Base-by-base conservation (phyloP, 2,329 filamentous ascomycete species). In the Rugonectria rugulosa region DNA sequence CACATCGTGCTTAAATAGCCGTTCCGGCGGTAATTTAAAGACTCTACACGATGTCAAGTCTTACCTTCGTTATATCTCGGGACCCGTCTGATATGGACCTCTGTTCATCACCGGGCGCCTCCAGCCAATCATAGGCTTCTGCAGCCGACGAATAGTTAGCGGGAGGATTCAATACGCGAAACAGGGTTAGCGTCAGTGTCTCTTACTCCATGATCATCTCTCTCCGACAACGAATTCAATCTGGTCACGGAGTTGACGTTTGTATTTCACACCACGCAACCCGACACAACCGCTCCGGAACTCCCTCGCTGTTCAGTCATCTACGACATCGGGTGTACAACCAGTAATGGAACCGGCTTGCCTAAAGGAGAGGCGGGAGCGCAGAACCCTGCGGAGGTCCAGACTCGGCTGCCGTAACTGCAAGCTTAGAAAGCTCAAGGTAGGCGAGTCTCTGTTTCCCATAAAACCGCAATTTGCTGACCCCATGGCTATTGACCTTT, bases 391-490 rank as follows among this genome's bases (percentile, higher is more conserved):
- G 34, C 53, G 69, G 26, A 74, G 77, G 53, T 81, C 79, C 14
- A 73, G 77, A 65, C 72, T 69, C 56, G 79, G 80, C 27, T 82
- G 80, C 48, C 74, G 77, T 10, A 82, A 81, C 60, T 82, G 80
- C 68, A 81, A 81, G 64, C 72, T 81, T 5, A 63, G 80, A 55
- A 80, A 80, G 59, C 56, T 82, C 49, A 82, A 81, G 72, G 79
- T 79, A 20, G 3, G 60, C 45, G 6, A 4, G 4, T 32, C 21
- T n/a, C 21, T 2, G n/a, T n/a, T 32, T 4, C 11, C 12, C 2
- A 14, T 10, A 27, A 14, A 37, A 6, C 8, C 14, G 19, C n/a
- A 26, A 6, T 29, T 17, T 2, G 10, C 34, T 37, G 4, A 48
- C 4, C 14, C 3, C 24, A 7, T 20, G 31, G 11, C 9, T 43